Percentiles rank a stretch among this genome's conserved stretches.
Evolutionary conservation across 1,284 basidiomycete species (phyloP).

Genomic region (Pseudozyma tsukubaensis): DNA sequence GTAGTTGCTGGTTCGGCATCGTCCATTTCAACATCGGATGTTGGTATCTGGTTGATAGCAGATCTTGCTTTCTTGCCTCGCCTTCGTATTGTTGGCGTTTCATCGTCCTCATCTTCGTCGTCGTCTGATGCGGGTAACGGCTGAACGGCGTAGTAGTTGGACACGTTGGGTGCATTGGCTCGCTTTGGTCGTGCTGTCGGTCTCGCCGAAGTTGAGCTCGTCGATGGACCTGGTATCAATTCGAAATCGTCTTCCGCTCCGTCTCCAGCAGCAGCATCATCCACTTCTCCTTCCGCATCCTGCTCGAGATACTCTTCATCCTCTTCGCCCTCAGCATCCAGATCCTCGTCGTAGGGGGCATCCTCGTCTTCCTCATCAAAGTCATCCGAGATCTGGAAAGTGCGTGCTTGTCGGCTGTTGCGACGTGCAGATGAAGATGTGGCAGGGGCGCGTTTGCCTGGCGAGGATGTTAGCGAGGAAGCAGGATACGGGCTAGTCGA

Average conservation of each 20-base stretch:
- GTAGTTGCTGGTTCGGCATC: background rate
- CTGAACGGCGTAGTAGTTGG: conserved; percentile 14
- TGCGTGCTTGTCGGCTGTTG: conserved; percentile 19
- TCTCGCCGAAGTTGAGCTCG: conserved; percentile 5
- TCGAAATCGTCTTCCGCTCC: background rate
- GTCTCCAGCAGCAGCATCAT: background rate
- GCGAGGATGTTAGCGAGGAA: conserved; percentile 14
- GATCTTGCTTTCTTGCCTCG: conserved; percentile 8
- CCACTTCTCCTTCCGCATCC: conserved; percentile 12
- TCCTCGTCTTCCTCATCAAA: conserved; percentile 16
- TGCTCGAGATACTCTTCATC: conserved; percentile 26
- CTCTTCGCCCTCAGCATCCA: conserved; percentile 32
- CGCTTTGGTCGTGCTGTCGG: conserved; percentile 23
- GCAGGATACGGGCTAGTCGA: conserved; percentile 11
- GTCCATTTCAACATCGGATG: conserved; percentile 23
- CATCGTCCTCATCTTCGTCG: conserved; percentile 29
- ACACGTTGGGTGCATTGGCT: conserved; percentile 13
- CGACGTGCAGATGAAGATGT: conserved; percentile 14
- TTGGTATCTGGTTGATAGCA: background rate
- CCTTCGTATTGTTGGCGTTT: conserved; percentile 25
- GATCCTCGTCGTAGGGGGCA: conserved; percentile 28
- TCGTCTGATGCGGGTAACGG: conserved; percentile 27
- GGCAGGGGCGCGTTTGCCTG: conserved; percentile 7
- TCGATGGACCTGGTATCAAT: background rate
- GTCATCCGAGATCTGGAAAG: conserved; percentile 26